phyloP scores from a whole-genome alignment of 202 grass and related monocot species.

The Digitaria exilis region DNA sequence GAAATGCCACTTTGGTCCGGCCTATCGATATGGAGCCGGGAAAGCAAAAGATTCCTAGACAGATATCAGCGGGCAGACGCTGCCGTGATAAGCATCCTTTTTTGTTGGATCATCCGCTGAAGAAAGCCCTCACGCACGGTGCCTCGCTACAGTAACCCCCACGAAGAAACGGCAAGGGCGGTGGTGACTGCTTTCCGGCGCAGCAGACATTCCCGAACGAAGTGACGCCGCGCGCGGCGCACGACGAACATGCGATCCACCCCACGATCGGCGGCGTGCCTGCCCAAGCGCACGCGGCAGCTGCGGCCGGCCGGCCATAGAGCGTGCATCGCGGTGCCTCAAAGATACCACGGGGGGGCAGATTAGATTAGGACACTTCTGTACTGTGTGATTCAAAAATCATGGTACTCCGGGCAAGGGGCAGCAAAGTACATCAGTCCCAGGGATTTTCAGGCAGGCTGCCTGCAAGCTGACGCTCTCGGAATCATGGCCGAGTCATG shows the following conservation, averaged over 20 bases:
- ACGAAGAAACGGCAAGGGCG: neutral
- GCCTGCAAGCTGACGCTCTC: neutral
- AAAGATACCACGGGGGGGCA: neutral
- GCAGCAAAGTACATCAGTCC: slow-evolving; percentile 39
- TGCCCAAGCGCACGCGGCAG: neutral
- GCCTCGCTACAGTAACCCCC: neutral
- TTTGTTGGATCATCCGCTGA: slow-evolving; percentile 42
- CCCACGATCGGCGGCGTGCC: neutral
- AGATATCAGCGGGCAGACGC: slow-evolving; percentile 36
- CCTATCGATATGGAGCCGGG: neutral
- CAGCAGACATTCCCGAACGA: slow-evolving; percentile 35
- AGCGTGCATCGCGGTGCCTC: neutral
- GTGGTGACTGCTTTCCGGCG: slow-evolving; percentile 19
- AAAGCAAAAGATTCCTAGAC: slow-evolving; percentile 53
- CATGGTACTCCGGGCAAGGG: slow-evolving; percentile 3
- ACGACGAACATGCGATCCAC: slow-evolving; percentile 40
- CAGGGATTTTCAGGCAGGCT: slow-evolving; percentile 22
- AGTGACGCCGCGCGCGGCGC: slow-evolving; percentile 14
- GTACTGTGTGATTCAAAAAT: no score
- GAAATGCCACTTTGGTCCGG: slow-evolving; percentile 28
- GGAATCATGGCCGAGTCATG: slow-evolving; percentile 44
- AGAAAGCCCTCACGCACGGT: neutral
- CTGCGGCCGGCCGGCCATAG: neutral
- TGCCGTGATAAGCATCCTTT: slow-evolving; percentile 11
- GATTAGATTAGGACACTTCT: neutral